These are phyloP conservation scores for Hypoxylon lenormandii DNA, from an alignment of 495 filamentous ascomycete species.

Conservation along the genomic window DNA sequence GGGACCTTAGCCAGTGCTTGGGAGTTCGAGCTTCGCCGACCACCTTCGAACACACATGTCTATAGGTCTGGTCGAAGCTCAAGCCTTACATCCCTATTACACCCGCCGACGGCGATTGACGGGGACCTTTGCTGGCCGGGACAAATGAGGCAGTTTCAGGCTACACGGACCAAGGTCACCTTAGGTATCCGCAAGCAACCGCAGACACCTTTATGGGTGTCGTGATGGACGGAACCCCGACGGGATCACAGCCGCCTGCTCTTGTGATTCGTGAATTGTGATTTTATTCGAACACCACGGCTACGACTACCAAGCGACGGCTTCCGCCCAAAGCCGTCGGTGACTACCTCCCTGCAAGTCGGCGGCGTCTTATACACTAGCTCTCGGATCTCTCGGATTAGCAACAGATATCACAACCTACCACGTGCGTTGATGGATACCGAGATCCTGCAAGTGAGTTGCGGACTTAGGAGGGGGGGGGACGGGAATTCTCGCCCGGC, in stretches of 20 bases:
- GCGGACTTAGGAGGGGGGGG: conserved; percentile 13
- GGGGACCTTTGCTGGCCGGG: conserved; percentile 14
- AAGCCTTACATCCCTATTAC: conserved; percentile 12
- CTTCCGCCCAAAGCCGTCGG: conserved; percentile 30
- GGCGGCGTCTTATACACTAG: conserved; percentile 16
- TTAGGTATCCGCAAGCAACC: conserved; percentile 21
- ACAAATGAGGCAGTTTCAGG: conserved; percentile 11
- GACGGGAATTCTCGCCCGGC: conserved; percentile 3
- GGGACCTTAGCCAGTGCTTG: conserved; percentile 7
- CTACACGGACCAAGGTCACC: conserved; percentile 23
- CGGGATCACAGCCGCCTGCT: conserved; percentile 20
- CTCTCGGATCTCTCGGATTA: conserved; percentile 40
- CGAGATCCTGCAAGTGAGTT: conserved; percentile 17
- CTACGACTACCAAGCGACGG: conserved; percentile 24
- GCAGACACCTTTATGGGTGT: conserved; percentile 13
- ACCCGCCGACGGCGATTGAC: conserved; percentile 20
- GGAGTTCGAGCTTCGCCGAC: conserved; percentile 19
- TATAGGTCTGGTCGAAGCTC: conserved; percentile 1
- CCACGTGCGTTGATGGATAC: conserved; percentile 29
- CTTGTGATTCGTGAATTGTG: conserved; percentile 30
- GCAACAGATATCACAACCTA: conserved; percentile 13
- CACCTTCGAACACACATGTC: conserved; percentile 2
- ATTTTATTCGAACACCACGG: conserved; percentile 28
- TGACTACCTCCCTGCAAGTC: conserved; percentile 31
- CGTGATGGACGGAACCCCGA: conserved; percentile 22